Percentiles rank a stretch among this genome's conserved stretches.
These are phyloP conservation scores for Trapa bicornis DNA, from an alignment of 345 rosid genomes.

Conservation along the genomic window DNA sequence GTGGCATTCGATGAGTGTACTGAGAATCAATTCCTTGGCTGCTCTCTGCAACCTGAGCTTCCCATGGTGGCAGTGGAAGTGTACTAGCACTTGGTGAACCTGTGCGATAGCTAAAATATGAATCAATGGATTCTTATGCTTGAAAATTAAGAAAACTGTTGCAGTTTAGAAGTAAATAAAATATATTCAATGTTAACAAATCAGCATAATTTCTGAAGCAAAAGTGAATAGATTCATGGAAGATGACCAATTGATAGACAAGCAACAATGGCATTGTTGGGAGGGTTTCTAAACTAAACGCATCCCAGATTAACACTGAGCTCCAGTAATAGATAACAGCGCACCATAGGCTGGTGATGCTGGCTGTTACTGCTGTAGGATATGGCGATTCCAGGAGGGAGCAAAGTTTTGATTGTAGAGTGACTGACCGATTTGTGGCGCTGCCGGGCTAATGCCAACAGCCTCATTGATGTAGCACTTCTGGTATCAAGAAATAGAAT, in stretches of 20 bases:
- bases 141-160: neutral
- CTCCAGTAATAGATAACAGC: neutral
- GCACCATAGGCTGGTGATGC: slow-evolving; percentile 64
- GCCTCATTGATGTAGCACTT: too few species aligned
- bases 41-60: slow-evolving; percentile 58
- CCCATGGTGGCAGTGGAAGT: slow-evolving; percentile 97
- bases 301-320: neutral
- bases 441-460: slow-evolving; percentile 33
- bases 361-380: slow-evolving; percentile 31
- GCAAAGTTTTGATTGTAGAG: slow-evolving; percentile 38
- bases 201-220: too few species aligned
- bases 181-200: neutral
- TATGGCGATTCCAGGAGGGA: slow-evolving; percentile 66
- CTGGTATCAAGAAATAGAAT: neutral
- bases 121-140: neutral
- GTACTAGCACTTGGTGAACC: slow-evolving; percentile 47
- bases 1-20: slow-evolving; percentile 50
- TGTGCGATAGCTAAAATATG: slow-evolving; percentile 11
- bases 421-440: slow-evolving; percentile 51
- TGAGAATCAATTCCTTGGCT: slow-evolving; percentile 43
- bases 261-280: neutral
- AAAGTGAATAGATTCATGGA: too few species aligned
- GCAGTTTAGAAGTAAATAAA: neutral
- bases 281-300: neutral
- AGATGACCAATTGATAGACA: neutral